Conservation (phyloP, 441 rosid species). For the Viola pubescens region DNA sequence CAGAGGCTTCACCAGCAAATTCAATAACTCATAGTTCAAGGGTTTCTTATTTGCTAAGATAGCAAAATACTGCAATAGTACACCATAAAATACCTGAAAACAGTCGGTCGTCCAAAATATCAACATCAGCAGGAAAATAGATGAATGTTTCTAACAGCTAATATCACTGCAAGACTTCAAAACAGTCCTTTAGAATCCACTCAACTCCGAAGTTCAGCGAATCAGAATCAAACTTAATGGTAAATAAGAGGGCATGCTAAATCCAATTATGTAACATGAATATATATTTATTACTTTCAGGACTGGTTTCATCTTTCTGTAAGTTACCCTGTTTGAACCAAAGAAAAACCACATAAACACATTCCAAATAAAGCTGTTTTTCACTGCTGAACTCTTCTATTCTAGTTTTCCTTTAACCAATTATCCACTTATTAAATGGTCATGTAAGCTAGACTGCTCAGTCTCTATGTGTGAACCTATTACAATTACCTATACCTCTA, state of each 20-base stretch:
- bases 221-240: background rate
- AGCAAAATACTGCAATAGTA: slow-evolving; percentile 85
- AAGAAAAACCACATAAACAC: background rate
- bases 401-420: background rate
- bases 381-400: background rate
- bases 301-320: background rate
- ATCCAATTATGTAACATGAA: too few species aligned
- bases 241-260: background rate
- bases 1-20: slow-evolving; percentile 72
- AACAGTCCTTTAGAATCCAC: background rate
- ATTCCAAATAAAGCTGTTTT: background rate
- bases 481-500: background rate
- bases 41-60: slow-evolving; percentile 61
- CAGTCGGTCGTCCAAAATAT: background rate
- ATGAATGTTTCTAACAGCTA: background rate
- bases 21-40: slow-evolving; percentile 65
- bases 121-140: background rate
- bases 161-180: background rate
- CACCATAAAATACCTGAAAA: slow-evolving; percentile 78
- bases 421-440: background rate
- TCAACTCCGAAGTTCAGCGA: background rate
- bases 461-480: background rate
- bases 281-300: too few species aligned
- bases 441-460: background rate
- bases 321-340: background rate